Percentiles rank a stretch among this genome's conserved stretches.
Conservation (phyloP, 2,329 filamentous ascomycete species). For the Alternaria longipes region DNA sequence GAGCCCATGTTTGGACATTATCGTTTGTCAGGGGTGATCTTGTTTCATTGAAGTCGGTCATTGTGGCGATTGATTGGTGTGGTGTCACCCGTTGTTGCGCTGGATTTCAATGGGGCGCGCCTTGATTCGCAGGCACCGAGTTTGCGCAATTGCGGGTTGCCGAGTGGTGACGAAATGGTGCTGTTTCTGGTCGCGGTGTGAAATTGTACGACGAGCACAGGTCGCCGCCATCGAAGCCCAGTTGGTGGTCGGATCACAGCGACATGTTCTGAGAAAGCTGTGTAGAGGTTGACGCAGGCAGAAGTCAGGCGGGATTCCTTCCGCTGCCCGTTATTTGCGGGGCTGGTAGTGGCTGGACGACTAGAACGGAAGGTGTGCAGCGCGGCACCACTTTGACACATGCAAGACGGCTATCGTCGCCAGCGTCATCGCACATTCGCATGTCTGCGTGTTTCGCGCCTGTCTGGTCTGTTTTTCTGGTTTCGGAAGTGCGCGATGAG, state of each 20-base stretch:
- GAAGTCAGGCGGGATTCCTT: conserved; percentile 23
- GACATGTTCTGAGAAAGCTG: conserved; percentile 12
- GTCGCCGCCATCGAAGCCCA: conserved; percentile 18
- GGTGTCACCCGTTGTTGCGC: conserved; percentile 15
- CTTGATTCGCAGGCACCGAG: conserved; percentile 12
- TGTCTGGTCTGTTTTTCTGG: neutral
- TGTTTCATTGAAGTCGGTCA: conserved; percentile 40
- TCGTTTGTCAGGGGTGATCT: conserved; percentile 36
- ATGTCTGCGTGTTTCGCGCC: neutral
- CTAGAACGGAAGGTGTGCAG: conserved; percentile 18
- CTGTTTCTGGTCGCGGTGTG: conserved; percentile 7
- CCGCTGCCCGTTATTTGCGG: conserved; percentile 23
- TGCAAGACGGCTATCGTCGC: conserved; percentile 6
- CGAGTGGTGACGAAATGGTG: conserved; percentile 6
- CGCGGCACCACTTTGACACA: conserved; percentile 10
- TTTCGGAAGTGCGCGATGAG: neutral
- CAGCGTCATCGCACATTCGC: neutral
- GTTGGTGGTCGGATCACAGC: conserved; percentile 13
- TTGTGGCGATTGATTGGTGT: conserved; percentile 21
- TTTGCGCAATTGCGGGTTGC: conserved; percentile 8
- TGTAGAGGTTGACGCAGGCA: conserved; percentile 12
- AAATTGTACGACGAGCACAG: conserved; percentile 13
- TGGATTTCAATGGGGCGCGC: conserved; percentile 9
- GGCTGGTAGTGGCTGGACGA: conserved; percentile 20
- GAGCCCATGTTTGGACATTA: conserved; percentile 37